phyloP scores from a whole-genome alignment of 768 basidiomycete genomes.

The Tulasnella sp. region DNA sequence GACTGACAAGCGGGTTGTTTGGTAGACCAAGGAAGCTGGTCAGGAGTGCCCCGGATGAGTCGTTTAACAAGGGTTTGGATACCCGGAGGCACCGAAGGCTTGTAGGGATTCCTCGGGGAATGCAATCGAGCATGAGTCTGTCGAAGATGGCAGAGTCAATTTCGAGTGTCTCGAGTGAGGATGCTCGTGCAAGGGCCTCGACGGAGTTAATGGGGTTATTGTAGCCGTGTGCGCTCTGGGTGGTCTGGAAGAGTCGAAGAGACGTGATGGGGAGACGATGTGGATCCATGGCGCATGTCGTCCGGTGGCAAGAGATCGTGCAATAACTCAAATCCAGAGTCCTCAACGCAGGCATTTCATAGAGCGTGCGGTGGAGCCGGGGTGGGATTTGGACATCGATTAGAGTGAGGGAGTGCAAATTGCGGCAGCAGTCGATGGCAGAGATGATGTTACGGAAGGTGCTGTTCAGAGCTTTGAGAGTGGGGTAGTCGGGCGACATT shows the following conservation, averaged over 20 bases:
- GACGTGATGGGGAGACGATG: background rate
- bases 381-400: constrained; percentile 9
- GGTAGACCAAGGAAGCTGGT: background rate
- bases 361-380: constrained; percentile 11
- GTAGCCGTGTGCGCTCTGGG: constrained; percentile 11
- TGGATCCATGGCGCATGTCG: constrained; percentile 12
- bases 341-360: constrained; percentile 1
- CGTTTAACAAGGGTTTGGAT: background rate
- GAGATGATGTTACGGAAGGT: constrained; percentile 9
- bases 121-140: background rate
- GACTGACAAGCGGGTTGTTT: background rate
- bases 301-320: constrained; percentile 4
- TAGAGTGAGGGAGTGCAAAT: background rate
- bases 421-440: constrained; percentile 5
- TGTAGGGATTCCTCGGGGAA: background rate
- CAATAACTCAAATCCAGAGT: background rate
- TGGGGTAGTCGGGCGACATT: constrained; percentile 2
- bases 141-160: constrained; percentile 7
- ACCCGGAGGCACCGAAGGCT: background rate
- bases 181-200: constrained; percentile 6
- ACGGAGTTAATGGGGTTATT: constrained; percentile 10
- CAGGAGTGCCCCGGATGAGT: background rate
- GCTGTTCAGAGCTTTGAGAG: constrained; percentile 1
- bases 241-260: background rate
- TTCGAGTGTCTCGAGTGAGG: background rate